Evolutionary conservation across 2,329 filamentous ascomycete genomes (phyloP), one percentile per base, ranked within the genome.

Genomic region (Fusarium camptoceras): DNA sequence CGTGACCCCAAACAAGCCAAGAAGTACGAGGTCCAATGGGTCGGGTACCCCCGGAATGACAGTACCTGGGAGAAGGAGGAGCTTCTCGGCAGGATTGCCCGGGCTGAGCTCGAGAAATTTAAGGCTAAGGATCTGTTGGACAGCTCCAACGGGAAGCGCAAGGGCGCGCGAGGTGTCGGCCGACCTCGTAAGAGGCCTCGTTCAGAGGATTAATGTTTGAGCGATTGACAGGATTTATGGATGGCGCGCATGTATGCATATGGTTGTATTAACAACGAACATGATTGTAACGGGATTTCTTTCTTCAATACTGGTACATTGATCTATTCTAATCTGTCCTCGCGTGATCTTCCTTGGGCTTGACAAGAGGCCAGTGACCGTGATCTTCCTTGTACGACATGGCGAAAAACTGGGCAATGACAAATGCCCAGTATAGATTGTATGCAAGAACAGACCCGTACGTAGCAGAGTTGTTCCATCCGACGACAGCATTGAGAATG

Each of bases 391-490:
- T 87, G 81, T 88, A 93, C 43, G 89, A 84, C 84, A 95, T 85
- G 37, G 82, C 76, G 9, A 88, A 70, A 77, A 95, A 92, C 15
- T 85, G 86, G 25, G 94, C 86, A 54, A 94, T 94, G 70, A 96
- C 88, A 12, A 84, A 83, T 43, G 95, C 80, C 94, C 94, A 97
- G 83, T 97, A 97, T 14, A 95, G 56, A 76, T 96, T 97, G 81
- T 97, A 97, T 4, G 92, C 89, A 61, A 97, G 88, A 67, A 97
- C 91, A 2, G 92, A 94, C 49, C 94, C 93, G 74, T 95, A 94
- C 2, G 94, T 97, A 6, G 92, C 94, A 18, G 92, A 93, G 81
- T 97, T 97, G 68, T 90, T 88, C 94, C 94, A 97, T 59, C 94
- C 94, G 9, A 97, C 85, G 43, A 97, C 84, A 61, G 92, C 89